These are phyloP conservation scores for Tardiomyces blankii DNA, from an alignment of 1,139 yeast species.

Conservation along the genomic window DNA sequence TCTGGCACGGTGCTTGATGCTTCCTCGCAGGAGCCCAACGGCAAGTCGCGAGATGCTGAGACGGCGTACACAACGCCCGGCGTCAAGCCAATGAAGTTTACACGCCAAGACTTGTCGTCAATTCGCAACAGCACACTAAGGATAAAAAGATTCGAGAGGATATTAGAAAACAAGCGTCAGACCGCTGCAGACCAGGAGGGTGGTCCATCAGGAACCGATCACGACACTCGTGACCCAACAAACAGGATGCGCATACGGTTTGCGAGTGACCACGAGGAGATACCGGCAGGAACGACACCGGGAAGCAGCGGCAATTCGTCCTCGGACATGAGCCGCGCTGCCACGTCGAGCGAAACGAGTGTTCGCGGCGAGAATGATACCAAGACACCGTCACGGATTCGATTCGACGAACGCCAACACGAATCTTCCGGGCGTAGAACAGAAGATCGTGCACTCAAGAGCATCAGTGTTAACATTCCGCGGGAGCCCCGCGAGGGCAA, in stretches of 20 bases:
- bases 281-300: not conserved
- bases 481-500: not conserved
- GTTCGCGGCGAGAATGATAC: not conserved
- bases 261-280: not conserved
- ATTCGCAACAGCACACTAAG: not conserved
- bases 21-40: not conserved
- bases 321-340: not conserved
- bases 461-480: not conserved
- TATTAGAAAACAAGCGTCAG: not conserved
- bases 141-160: not conserved
- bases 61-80: not conserved
- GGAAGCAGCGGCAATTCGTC: not conserved
- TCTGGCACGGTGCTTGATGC: not conserved
- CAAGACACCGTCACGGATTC: not conserved
- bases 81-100: not conserved
- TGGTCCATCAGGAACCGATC: too few species aligned
- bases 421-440: not conserved
- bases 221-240: not conserved
- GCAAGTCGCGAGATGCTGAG: not conserved
- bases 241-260: not conserved
- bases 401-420: not conserved
- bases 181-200: not conserved
- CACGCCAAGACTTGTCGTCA: not conserved
- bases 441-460: not conserved
- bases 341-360: not conserved